These are phyloP conservation scores for Eucalyptus melliodora DNA, from an alignment of 345 rosid genomes.

Conservation along the genomic window DNA sequence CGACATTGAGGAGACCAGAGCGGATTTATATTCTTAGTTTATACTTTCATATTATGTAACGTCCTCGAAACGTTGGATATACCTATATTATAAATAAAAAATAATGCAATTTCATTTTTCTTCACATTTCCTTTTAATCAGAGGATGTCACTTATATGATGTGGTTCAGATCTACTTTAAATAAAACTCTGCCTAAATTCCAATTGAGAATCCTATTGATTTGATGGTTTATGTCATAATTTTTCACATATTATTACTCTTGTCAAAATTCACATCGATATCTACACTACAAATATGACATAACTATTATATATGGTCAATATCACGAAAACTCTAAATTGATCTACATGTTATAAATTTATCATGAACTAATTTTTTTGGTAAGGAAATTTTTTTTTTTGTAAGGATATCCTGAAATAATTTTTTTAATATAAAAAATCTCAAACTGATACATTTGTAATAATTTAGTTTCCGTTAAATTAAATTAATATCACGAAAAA, in stretches of 20 bases:
- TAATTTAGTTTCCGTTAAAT: too few species aligned
- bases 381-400: too few species aligned
- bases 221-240: neutral
- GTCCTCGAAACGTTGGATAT: neutral
- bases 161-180: neutral
- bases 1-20: fast-evolving
- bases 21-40: neutral
- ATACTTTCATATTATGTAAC: neutral
- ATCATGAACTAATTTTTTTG: fast-evolving
- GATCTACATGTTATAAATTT: fast-evolving
- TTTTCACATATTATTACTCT: neutral
- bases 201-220: neutral
- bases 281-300: neutral
- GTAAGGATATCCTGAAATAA: too few species aligned
- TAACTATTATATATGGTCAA: too few species aligned
- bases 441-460: fast-evolving
- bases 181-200: neutral
- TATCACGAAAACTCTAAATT: fast-evolving
- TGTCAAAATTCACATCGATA: fast-evolving
- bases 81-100: neutral
- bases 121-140: neutral
- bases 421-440: fast-evolving
- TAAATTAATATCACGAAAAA: fast-evolving
- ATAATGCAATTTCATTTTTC: neutral
- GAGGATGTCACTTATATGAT: neutral